Evolutionary conservation across 2,329 filamentous ascomycete species (phyloP).

Genomic region (Sporothrix dimorphospora): DNA sequence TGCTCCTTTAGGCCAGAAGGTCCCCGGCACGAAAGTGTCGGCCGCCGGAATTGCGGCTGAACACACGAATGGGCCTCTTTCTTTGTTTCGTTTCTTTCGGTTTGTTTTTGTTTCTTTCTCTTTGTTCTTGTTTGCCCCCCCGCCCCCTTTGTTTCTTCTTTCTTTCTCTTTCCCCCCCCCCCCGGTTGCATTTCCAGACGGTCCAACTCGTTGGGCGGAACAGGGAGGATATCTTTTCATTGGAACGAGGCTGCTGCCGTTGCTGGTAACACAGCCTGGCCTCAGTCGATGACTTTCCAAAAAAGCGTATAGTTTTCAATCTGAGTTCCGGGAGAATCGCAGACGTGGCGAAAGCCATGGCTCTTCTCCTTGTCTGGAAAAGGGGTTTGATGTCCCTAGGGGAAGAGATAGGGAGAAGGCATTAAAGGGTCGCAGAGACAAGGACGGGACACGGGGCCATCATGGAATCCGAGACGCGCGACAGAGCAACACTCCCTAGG

Average conservation of each 20-base stretch:
- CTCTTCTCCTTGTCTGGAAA: slow-evolving; percentile 26
- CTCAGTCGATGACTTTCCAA: slow-evolving; percentile 34
- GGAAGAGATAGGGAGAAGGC: neutral
- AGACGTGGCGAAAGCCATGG: slow-evolving; percentile 27
- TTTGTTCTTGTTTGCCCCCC: neutral
- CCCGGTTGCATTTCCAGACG: neutral
- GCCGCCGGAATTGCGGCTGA: too few relatives aligned
- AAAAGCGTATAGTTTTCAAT: slow-evolving; percentile 46
- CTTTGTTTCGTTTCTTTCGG: neutral
- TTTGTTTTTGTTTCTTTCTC: neutral
- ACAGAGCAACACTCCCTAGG: too few relatives aligned
- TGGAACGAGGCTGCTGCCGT: neutral
- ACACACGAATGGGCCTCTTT: too few relatives aligned
- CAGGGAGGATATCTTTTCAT: neutral
- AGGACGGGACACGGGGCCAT: neutral
- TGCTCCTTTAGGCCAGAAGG: neutral
- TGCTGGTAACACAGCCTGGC: slow-evolving; percentile 27
- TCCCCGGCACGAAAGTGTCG: too few relatives aligned
- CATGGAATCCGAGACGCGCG: neutral
- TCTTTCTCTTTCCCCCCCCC: neutral
- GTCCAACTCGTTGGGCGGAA: slow-evolving; percentile 4
- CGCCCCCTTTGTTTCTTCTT: neutral
- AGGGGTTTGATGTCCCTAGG: neutral
- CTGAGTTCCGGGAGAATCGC: slow-evolving; percentile 38
- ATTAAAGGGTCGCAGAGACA: neutral